These are phyloP conservation scores for Tylopilus rubrobrunneus DNA, from an alignment of 768 basidiomycete genomes.

Conservation along the genomic window DNA sequence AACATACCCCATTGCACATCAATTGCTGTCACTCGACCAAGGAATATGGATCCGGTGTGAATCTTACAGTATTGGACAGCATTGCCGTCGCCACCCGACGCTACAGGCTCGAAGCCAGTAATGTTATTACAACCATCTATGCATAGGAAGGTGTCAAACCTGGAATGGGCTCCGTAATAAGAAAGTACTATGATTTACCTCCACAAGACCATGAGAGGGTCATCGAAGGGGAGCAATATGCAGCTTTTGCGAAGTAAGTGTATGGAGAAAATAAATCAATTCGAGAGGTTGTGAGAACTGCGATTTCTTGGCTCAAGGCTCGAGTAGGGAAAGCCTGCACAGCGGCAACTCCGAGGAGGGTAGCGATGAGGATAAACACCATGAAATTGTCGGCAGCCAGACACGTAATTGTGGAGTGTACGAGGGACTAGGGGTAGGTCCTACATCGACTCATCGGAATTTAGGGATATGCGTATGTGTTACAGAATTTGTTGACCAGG, in stretches of 20 bases:
- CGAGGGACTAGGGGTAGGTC: too few species aligned
- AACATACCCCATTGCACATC: conserved; percentile 20
- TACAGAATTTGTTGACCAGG: too few species aligned
- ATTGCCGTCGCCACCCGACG: conserved; percentile 42
- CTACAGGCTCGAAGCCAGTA: conserved; percentile 39
- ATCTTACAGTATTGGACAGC: conserved; percentile 39
- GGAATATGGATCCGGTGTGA: neutral
- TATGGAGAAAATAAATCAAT: conserved; percentile 43
- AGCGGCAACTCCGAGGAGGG: conserved; percentile 4
- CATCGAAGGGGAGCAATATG: conserved; percentile 39
- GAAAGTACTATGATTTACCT: conserved; percentile 27
- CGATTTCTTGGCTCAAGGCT: conserved; percentile 32
- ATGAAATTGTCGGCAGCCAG: neutral
- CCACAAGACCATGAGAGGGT: conserved; percentile 52
- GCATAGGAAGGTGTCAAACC: neutral
- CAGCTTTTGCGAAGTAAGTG: conserved; percentile 46
- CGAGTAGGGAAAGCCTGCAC: conserved; percentile 19
- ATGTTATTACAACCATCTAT: conserved; percentile 41
- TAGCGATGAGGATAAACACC: conserved; percentile 1
- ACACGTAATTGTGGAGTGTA: too few species aligned
- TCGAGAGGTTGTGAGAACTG: conserved; percentile 35
- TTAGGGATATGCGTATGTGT: too few species aligned
- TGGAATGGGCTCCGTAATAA: neutral
- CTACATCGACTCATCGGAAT: too few species aligned
- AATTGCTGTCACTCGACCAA: neutral